Percentiles rank a stretch among this genome's conserved stretches.
Evolutionary conservation across 2,329 filamentous ascomycete species (phyloP).

Genomic region (Rosellinia necatrix): DNA sequence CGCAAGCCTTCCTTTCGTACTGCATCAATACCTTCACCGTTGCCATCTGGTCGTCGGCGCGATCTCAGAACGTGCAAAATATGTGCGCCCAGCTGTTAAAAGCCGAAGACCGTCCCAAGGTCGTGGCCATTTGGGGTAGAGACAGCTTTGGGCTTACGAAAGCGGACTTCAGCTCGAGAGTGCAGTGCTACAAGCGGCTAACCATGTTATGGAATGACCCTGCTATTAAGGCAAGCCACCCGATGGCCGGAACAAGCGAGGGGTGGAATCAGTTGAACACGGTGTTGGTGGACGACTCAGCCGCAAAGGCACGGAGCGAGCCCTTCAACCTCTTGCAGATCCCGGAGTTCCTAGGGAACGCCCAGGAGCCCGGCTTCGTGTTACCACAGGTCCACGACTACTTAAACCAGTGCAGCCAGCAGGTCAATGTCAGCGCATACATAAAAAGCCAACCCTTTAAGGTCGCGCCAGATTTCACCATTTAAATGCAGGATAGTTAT

Average conservation of each 20-base stretch:
- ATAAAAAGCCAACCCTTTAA: slow-evolving; percentile 58
- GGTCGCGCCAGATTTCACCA: slow-evolving; percentile 38
- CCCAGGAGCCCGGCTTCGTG: slow-evolving; percentile 48
- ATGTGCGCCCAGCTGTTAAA: slow-evolving; percentile 72
- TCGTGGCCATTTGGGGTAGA: slow-evolving; percentile 78
- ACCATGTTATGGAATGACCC: slow-evolving; percentile 69
- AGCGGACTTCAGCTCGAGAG: slow-evolving; percentile 68
- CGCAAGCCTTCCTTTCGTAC: slow-evolving; percentile 72
- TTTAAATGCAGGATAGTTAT: slow-evolving; percentile 1
- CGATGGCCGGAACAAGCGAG: slow-evolving; percentile 43
- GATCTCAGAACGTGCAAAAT: slow-evolving; percentile 68
- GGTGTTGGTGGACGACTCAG: slow-evolving; percentile 83
- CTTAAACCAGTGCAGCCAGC: slow-evolving; percentile 57
- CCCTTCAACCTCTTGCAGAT: slow-evolving; percentile 82
- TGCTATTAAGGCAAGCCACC: slow-evolving; percentile 50
- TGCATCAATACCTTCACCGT: slow-evolving; percentile 76
- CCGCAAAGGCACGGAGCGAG: slow-evolving; percentile 79
- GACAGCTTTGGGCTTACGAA: slow-evolving; percentile 72
- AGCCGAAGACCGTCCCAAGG: slow-evolving; percentile 52
- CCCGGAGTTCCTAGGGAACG: slow-evolving; percentile 70
- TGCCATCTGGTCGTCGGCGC: slow-evolving; percentile 90
- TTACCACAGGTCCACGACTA: slow-evolving; percentile 66
- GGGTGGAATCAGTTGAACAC: slow-evolving; percentile 85
- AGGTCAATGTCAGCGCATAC: slow-evolving; percentile 66
- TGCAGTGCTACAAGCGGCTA: slow-evolving; percentile 90